Base-by-base conservation (phyloP, 768 basidiomycete genomes). In the Gymnopilus dilepis region DNA sequence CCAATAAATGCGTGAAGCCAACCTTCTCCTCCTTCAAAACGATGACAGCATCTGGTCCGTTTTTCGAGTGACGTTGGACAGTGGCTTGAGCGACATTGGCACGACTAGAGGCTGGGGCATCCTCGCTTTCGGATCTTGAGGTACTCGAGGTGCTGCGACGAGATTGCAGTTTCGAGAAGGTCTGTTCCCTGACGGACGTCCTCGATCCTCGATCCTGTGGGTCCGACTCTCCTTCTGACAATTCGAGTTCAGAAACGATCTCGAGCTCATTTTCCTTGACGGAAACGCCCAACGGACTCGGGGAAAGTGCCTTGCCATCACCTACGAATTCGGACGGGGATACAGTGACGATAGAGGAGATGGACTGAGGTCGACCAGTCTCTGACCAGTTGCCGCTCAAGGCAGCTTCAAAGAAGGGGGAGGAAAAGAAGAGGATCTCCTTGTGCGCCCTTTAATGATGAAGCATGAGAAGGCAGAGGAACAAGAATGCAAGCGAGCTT, bases 381-480 rank as follows among this genome's bases (percentile, higher is more conserved):
- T 97, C 95, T 12, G 91, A 91, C 95, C 95, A 97, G 69, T 92
- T 86, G 7, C 95, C 95, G 67, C 92, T 92, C 48, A 97, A 78
- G 8, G 94, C 89, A 17, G 92, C 93, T 74, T 95, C 90, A 73
- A 97, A 97, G 81, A 97, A 97, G 0, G 95, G 93, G n/a, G 94
- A 95, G 4, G 94, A 91, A 71, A 95, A 97, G 75, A 89, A 91
- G 6, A 97, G 78, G 28, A 97, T 86, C 71, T 96, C 94, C 73
- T 93, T 95, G 76, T 97, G 95, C 0, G 91, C 90, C 92, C 92
- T 94, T 70, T 47, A 52, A n/a, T n/a, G 30, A 22, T 40, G 60
- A 50, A 50, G 48, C 47, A 58, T 51, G 54, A 61, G 30, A 50
- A 30, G 19, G 33, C 41, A 26, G 47, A 54, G 37, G 11, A 2